Evolutionary conservation across 345 rosid genomes (phyloP).

Genomic region (Xanthoceras sorbifolium): DNA sequence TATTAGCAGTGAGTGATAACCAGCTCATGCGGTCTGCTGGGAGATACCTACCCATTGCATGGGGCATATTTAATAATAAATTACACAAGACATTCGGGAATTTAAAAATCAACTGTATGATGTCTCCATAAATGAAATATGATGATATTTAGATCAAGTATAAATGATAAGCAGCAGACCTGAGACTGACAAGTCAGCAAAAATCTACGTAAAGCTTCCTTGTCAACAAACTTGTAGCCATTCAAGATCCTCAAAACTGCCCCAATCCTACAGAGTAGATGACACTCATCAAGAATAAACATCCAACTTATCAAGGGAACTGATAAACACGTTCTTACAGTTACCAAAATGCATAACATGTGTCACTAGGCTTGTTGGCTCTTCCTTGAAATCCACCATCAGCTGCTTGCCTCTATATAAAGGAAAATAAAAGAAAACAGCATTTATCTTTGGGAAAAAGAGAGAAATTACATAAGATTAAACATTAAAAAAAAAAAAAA

Average conservation of each 20-base stretch:
- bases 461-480: neutral
- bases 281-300: slow-evolving; percentile 8
- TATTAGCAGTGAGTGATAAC: neutral
- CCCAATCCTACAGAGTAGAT: slow-evolving; percentile 61
- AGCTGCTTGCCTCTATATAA: slow-evolving; percentile 68
- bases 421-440: neutral
- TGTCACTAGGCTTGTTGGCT: slow-evolving; percentile 82
- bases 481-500: slow-evolving; percentile 3
- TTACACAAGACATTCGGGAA: neutral
- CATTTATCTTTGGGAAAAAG: neutral
- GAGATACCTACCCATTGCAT: neutral
- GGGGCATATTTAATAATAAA: slow-evolving; percentile 2
- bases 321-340: slow-evolving; percentile 17
- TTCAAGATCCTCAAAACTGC: slow-evolving; percentile 72
- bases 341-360: slow-evolving; percentile 98
- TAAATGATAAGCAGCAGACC: slow-evolving; percentile 45
- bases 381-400: slow-evolving; percentile 97
- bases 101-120: neutral
- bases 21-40: neutral
- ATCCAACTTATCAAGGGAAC: slow-evolving; percentile 11
- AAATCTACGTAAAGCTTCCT: slow-evolving; percentile 56
- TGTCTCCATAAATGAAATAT: neutral
- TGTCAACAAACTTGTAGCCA: slow-evolving; percentile 58
- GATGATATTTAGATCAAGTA: neutral
- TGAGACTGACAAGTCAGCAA: slow-evolving; percentile 78